These are phyloP conservation scores for Blastobotrys peoriensis DNA, from an alignment of 805 yeast species.

Conservation along the genomic window DNA sequence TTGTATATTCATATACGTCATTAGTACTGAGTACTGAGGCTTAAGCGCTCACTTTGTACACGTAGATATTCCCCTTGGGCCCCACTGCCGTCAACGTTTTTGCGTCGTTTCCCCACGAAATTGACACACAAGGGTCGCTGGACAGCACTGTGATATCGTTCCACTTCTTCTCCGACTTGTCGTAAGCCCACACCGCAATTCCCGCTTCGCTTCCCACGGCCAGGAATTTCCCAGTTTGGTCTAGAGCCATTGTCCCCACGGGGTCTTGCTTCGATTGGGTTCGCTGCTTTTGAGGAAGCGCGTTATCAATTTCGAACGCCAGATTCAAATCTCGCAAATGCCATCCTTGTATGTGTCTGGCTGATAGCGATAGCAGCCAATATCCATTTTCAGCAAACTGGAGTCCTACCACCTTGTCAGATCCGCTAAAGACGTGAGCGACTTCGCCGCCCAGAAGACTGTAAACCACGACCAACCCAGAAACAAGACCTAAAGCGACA, in stretches of 20 bases:
- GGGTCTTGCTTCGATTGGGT: not conserved
- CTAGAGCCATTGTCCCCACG: slow-evolving; percentile 18
- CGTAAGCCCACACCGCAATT: slow-evolving; percentile 33
- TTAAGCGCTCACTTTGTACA: slow-evolving; percentile 2
- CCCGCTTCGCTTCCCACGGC: slow-evolving; percentile 17
- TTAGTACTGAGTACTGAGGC: too few relatives aligned
- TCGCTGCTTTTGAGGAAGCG: not conserved
- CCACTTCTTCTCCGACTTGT: slow-evolving; percentile 39
- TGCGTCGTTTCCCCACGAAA: slow-evolving; percentile 18
- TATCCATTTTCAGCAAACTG: slow-evolving; percentile 61
- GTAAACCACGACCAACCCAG: slow-evolving; percentile 34
- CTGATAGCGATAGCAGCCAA: slow-evolving; percentile 40
- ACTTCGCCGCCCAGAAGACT: slow-evolving; percentile 36
- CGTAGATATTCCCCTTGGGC: slow-evolving; percentile 17
- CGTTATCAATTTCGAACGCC: slow-evolving; percentile 6
- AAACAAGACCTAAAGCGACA: slow-evolving; percentile 35
- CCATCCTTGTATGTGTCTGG: slow-evolving; percentile 36
- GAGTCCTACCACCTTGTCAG: slow-evolving; percentile 31
- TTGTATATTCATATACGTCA: not conserved
- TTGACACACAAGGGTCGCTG: slow-evolving; percentile 7
- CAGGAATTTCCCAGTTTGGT: slow-evolving; percentile 27
- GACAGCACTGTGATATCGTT: slow-evolving; percentile 3
- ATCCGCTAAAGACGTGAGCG: slow-evolving; percentile 13
- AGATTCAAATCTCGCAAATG: slow-evolving; percentile 41
- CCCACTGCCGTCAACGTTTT: slow-evolving; percentile 11